phyloP scores from a whole-genome alignment of 768 basidiomycete species.

The Lactarius evosmus region DNA sequence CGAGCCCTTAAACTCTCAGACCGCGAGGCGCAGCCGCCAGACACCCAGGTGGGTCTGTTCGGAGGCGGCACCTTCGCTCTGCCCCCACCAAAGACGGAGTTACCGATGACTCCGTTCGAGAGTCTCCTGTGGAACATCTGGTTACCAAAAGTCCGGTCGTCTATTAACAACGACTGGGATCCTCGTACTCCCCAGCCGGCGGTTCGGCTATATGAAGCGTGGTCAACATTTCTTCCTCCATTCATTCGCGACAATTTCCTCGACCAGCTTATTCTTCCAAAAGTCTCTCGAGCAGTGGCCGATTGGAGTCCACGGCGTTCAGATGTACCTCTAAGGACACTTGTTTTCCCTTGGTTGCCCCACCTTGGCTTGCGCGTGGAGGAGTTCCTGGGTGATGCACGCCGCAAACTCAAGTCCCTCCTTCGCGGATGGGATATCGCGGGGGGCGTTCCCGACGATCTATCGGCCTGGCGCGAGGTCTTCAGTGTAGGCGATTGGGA shows the following conservation, averaged over 20 bases:
- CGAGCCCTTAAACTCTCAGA: conserved; percentile 59
- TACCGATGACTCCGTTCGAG: conserved; percentile 92
- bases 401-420: conserved; percentile 77
- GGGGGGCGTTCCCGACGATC: conserved; percentile 73
- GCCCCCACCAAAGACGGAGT: conserved; percentile 40
- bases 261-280: conserved; percentile 93
- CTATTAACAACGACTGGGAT: conserved; percentile 94
- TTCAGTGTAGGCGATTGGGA: conserved; percentile 88
- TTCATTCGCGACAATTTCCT: conserved; percentile 95
- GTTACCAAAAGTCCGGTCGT: conserved; percentile 91
- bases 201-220: conserved; percentile 80
- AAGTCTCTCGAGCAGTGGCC: conserved; percentile 77
- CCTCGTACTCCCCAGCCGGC: conserved; percentile 70
- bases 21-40: conserved; percentile 40
- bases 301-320: conserved; percentile 74
- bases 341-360: conserved; percentile 96
- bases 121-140: conserved; percentile 92
- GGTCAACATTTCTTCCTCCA: conserved; percentile 81
- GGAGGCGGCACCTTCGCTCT: conserved; percentile 43
- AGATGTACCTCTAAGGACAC: conserved; percentile 59
- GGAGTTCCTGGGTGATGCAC: conserved; percentile 80
- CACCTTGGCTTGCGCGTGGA: conserved; percentile 81
- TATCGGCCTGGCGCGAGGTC: conserved; percentile 73
- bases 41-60: conserved; percentile 54
- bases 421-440: conserved; percentile 70